Conservation (phyloP, 1,284 basidiomycete species). For the Farysia itapuensis region DNA sequence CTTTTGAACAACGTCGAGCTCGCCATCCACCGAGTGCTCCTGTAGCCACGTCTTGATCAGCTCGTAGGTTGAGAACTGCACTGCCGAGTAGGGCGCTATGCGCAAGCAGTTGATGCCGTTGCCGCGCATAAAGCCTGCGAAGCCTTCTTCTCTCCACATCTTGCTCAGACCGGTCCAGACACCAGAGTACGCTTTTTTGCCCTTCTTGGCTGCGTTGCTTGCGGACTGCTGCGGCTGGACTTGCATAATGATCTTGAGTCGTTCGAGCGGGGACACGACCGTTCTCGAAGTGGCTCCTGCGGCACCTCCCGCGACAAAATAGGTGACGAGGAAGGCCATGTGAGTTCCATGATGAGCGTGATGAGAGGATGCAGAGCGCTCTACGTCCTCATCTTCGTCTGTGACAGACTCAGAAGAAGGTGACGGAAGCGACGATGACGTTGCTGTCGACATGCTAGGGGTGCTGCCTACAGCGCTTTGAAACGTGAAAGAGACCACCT, state of each 20-base stretch:
- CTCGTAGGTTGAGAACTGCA: slow-evolving; percentile 88
- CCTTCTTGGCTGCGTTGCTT: not conserved
- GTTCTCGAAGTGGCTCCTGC: slow-evolving; percentile 72
- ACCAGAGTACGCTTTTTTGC: slow-evolving; percentile 49
- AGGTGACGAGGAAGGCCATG: slow-evolving; percentile 40
- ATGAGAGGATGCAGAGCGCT: not conserved
- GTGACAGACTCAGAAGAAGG: no score
- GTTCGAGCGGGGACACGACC: slow-evolving; percentile 85
- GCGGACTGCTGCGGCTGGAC: slow-evolving; percentile 42
- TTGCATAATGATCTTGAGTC: slow-evolving; percentile 89
- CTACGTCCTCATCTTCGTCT: not conserved
- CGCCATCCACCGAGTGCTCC: slow-evolving; percentile 25
- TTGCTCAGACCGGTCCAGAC: slow-evolving; percentile 51
- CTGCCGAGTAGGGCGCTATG: slow-evolving; percentile 75
- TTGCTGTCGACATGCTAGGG: no score
- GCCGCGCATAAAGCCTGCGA: slow-evolving; percentile 82
- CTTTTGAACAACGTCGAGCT: slow-evolving; percentile 79
- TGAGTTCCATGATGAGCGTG: slow-evolving; percentile 8
- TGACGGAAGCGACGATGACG: no score
- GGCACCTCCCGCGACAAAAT: slow-evolving; percentile 72
- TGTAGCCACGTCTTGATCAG: slow-evolving; percentile 71
- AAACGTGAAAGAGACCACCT: no score
- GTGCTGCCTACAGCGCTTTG: not conserved
- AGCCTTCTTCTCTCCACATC: slow-evolving; percentile 92
- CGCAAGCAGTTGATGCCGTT: slow-evolving; percentile 87